These are phyloP conservation scores for Stachybotrys elegans DNA, from an alignment of 2,329 filamentous ascomycete genomes.

Conservation along the genomic window DNA sequence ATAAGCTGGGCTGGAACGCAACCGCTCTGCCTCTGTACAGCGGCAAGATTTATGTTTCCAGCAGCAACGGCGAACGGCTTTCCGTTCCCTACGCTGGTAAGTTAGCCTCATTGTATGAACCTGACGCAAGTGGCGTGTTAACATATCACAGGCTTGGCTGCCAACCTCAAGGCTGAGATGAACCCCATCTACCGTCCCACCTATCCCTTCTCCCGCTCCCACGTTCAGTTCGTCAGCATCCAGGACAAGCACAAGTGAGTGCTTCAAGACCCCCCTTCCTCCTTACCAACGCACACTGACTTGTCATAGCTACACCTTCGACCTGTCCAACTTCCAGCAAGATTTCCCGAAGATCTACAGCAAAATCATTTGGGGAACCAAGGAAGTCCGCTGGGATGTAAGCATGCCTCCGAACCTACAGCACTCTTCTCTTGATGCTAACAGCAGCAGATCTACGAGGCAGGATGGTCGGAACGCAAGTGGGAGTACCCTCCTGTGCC, in stretches of 20 bases:
- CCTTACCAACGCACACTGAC: background rate
- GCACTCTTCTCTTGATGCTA: background rate
- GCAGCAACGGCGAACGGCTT: constrained; percentile 6
- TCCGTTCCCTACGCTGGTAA: constrained; percentile 4
- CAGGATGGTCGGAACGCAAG: background rate
- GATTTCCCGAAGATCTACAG: constrained; percentile 11
- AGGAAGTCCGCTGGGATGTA: background rate
- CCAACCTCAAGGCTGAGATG: background rate
- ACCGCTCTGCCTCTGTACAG: constrained; percentile 10
- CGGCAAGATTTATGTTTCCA: constrained; percentile 4
- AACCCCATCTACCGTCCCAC: background rate
- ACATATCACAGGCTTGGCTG: background rate
- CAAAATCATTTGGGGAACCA: background rate
- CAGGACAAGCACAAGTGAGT: background rate
- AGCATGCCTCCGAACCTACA: background rate
- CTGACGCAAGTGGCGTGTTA: background rate
- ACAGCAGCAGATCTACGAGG: background rate
- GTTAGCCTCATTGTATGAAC: constrained; percentile 1
- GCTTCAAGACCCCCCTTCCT: background rate
- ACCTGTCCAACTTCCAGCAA: constrained; percentile 1
- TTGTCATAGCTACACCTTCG: background rate
- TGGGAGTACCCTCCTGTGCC: background rate
- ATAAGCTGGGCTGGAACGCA: background rate
- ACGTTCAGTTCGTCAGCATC: background rate
- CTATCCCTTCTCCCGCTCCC: background rate